Evolutionary conservation across 495 filamentous ascomycete genomes (phyloP).

Genomic region (Talaromyces trachyspermus): DNA sequence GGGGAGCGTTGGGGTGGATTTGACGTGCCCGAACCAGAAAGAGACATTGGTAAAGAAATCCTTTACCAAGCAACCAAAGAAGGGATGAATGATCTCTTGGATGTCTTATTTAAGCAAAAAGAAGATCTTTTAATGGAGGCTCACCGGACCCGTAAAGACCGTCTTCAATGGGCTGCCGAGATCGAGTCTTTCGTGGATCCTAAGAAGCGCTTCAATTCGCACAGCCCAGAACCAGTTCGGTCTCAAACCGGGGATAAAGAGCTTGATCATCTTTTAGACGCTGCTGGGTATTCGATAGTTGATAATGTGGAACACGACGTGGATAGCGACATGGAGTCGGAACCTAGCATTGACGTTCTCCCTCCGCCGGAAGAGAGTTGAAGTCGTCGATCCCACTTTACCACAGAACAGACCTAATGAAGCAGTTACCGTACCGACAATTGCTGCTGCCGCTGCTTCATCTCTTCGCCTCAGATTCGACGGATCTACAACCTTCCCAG

Average conservation of each 20-base stretch:
- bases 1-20: constrained; percentile 75
- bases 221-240: neutral
- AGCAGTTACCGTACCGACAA: constrained; percentile 13
- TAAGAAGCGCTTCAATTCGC: constrained; percentile 11
- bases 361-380: constrained; percentile 4
- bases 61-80: constrained; percentile 86
- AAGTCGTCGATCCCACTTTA: constrained; percentile 56
- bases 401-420: constrained; percentile 60
- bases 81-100: constrained; percentile 85
- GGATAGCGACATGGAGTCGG: too few relatives aligned
- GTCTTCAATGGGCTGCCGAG: constrained; percentile 47
- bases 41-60: constrained; percentile 78
- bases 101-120: constrained; percentile 71
- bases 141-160: constrained; percentile 52
- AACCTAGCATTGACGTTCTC: neutral
- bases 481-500: constrained; percentile 28
- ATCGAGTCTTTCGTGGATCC: constrained; percentile 37
- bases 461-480: constrained; percentile 30
- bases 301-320: constrained; percentile 7
- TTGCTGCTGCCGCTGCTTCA: constrained; percentile 13
- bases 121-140: constrained; percentile 71
- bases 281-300: neutral
- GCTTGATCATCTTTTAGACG: neutral
- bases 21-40: constrained; percentile 72
- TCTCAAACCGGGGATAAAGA: neutral